Percentiles rank a stretch among this genome's conserved stretches.
Evolutionary conservation across 345 rosid genomes (phyloP).

Genomic region (Bruguiera sexangula): DNA sequence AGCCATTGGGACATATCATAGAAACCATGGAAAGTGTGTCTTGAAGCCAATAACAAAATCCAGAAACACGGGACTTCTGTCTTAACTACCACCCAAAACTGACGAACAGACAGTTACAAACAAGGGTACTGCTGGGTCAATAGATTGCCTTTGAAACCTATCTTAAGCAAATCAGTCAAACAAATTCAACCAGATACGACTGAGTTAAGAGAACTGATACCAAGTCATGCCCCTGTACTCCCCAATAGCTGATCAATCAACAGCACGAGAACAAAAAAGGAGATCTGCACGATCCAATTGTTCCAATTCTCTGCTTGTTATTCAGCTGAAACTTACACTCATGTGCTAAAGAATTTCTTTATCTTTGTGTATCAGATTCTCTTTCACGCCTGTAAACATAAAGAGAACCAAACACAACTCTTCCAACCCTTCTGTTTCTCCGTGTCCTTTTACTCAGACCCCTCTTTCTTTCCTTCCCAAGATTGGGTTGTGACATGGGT

Average conservation of each 20-base stretch:
- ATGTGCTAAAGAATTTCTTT: neutral
- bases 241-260: neutral
- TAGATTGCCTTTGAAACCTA: neutral
- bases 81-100: neutral
- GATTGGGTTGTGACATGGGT: conserved; percentile 41
- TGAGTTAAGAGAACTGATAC: neutral
- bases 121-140: neutral
- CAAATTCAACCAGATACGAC: neutral
- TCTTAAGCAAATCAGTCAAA: neutral
- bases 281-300: neutral
- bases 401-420: conserved; percentile 39
- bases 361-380: conserved; percentile 46
- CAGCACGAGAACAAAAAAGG: neutral
- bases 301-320: neutral
- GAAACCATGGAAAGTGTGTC: neutral
- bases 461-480: conserved; percentile 47
- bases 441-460: conserved; percentile 48
- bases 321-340: neutral
- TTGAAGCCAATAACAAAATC: neutral
- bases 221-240: neutral
- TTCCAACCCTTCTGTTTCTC: conserved; percentile 57
- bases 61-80: neutral
- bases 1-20: too few relatives aligned
- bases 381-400: conserved; percentile 49
- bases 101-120: neutral